Evolutionary conservation across 345 rosid genomes (phyloP).

Genomic region (Pseudoturritis turrita): DNA sequence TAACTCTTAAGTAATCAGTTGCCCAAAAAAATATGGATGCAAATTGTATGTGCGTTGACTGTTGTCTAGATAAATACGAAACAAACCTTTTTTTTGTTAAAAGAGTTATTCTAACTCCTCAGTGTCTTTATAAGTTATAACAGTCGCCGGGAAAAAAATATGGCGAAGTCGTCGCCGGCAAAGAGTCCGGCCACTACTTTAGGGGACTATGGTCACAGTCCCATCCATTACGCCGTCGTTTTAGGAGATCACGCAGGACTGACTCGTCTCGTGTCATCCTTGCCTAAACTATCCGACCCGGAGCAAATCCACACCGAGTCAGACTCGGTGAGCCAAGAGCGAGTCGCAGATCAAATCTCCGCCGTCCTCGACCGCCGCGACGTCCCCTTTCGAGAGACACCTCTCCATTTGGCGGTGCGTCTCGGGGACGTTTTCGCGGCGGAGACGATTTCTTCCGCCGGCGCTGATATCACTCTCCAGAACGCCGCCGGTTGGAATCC

Average conservation of each 20-base stretch:
- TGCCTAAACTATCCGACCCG: slow-evolving; percentile 67
- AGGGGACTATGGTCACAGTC: slow-evolving; percentile 74
- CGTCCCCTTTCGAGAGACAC: slow-evolving; percentile 74
- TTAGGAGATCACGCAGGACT: slow-evolving; percentile 62
- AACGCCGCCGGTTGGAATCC: slow-evolving; percentile 85
- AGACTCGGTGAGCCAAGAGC: slow-evolving; percentile 65
- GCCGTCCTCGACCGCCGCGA: slow-evolving; percentile 76
- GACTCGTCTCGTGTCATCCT: slow-evolving; percentile 51
- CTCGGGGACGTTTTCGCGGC: slow-evolving; percentile 54
- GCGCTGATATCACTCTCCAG: slow-evolving; percentile 73
- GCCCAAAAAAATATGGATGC: neutral
- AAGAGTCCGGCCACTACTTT: slow-evolving; percentile 41
- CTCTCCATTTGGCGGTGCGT: slow-evolving; percentile 86
- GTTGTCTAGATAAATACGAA: neutral
- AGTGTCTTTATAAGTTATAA: slow-evolving; percentile 13
- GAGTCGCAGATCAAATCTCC: slow-evolving; percentile 61
- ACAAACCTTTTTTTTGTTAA: neutral
- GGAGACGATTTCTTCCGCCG: slow-evolving; percentile 50
- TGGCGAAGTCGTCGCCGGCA: slow-evolving; percentile 43
- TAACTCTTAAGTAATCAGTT: neutral
- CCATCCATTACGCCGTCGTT: slow-evolving; percentile 74
- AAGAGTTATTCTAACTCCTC: slow-evolving; percentile 15
- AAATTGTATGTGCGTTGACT: slow-evolving; percentile 15
- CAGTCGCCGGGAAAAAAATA: slow-evolving; percentile 6
- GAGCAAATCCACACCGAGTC: slow-evolving; percentile 55